A percentile compares a stretch with the other conserved stretches of the same genome.
Evolutionary conservation across 257 asterid species (phyloP).

Genomic region (Fraxinus americana): DNA sequence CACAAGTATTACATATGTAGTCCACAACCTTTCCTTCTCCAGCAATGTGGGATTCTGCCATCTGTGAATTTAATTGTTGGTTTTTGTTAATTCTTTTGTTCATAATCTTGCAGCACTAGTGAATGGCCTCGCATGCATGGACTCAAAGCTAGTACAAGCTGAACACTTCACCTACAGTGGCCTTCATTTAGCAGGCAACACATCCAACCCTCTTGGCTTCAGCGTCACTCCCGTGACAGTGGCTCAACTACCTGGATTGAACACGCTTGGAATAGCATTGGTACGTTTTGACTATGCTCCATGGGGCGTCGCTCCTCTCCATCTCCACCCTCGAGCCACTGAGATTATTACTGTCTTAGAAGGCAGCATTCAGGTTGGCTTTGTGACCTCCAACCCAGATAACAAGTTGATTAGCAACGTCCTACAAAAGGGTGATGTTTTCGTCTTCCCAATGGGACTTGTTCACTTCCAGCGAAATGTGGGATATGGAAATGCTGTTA

Average conservation of each 20-base stretch:
- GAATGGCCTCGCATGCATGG: constrained; percentile 24
- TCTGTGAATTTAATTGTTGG: too few relatives aligned
- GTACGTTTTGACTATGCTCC: neutral
- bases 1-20: too few relatives aligned
- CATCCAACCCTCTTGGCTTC: neutral
- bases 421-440: constrained; percentile 1
- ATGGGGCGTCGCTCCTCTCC: constrained; percentile 10
- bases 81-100: too few relatives aligned
- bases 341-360: constrained; percentile 1
- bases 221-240: neutral
- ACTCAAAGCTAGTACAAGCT: neutral
- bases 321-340: constrained; percentile 9
- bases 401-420: neutral
- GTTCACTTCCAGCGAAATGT: constrained; percentile 3
- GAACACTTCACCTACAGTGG: constrained; percentile 8
- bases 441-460: constrained; percentile 3
- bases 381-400: constrained; percentile 7
- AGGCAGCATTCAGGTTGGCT: neutral
- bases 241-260: constrained; percentile 9
- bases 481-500: constrained; percentile 1
- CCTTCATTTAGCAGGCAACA: neutral
- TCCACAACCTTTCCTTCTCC: too few relatives aligned
- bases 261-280: constrained; percentile 13
- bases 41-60: too few relatives aligned
- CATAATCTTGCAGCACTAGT: neutral